phyloP scores from a whole-genome alignment of 208 protist species.

The Wallacemonas sp. region DNA sequence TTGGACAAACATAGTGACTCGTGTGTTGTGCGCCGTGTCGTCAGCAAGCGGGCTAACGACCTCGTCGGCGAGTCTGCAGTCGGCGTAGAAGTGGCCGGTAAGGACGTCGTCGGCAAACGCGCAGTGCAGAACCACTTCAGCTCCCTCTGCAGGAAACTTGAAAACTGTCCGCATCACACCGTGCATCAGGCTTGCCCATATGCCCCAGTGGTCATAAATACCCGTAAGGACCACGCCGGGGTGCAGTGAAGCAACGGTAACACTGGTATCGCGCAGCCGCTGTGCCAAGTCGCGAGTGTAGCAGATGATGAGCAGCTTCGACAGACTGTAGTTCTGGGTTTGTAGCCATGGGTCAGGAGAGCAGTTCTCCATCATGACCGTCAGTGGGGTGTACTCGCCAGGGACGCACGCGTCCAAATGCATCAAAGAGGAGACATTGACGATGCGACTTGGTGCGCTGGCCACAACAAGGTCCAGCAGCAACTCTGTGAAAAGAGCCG shows the following conservation, averaged over 20 bases:
- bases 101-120: constrained; percentile 23
- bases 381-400: constrained; percentile 24
- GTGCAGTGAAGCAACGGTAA: constrained; percentile 25
- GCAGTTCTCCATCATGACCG: constrained; percentile 36
- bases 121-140: constrained; percentile 43
- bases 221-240: constrained; percentile 47
- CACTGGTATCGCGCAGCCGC: constrained; percentile 25
- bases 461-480: constrained; percentile 25
- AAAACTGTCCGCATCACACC: constrained; percentile 45
- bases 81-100: constrained; percentile 44
- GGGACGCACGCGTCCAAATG: constrained; percentile 40
- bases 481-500: constrained; percentile 42
- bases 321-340: constrained; percentile 50
- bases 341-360: constrained; percentile 19
- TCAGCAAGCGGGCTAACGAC: constrained; percentile 33
- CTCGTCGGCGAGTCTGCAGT: constrained; percentile 21
- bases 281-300: constrained; percentile 46
- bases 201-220: constrained; percentile 30
- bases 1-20: constrained; percentile 28
- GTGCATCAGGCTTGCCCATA: constrained; percentile 31
- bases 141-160: constrained; percentile 44
- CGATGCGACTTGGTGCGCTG: constrained; percentile 34
- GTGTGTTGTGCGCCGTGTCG: constrained; percentile 28
- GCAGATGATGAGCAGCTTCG: constrained; percentile 50
- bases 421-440: constrained; percentile 54